Evolutionary conservation across 495 filamentous ascomycete genomes (phyloP), one percentile per base, ranked within the genome.

Genomic region (Penicillium maclennaniae): DNA sequence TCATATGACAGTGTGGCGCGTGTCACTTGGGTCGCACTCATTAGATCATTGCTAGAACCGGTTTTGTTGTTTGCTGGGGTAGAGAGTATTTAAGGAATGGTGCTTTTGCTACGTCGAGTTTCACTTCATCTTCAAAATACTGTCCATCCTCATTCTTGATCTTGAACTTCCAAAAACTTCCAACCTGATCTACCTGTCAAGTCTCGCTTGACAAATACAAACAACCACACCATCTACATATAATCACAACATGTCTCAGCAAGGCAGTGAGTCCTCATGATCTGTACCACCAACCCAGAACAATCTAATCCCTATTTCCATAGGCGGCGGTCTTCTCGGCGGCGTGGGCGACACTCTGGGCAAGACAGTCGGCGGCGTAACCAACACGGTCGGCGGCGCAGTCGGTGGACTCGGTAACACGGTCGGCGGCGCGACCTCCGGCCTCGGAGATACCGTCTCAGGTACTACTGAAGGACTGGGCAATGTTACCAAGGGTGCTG

Each of bases 391-490:
- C 8, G 71, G 71, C 56, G 46, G 43, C 23, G 51, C 63, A 6
- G 65, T 74, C 25, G 55, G 66, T 20, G 70, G 69, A 25, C 51
- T 72, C 9, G 69, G 69, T 20, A 67, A 61, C 38, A 74, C 69
- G 6, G 66, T 71, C 31, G 68, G 69, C 38, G 61, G 65, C 37
- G 63, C 45, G 28, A 67, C 68, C 27, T 51, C 63, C 8, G 69
- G 69, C 2, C 43, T 72, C 6, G 70, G 70, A 8, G 45, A 68
- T 19, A 72, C 70, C 0, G 68, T 72, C 8, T 68, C 63, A 1
- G 64, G 60, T 6, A 56, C 64, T 4, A 64, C 63, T 0, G 57
- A 72, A 43, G 69, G 70, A 6, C 23, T 73, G 16, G 70, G 68
- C 0, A 69, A 70, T 37, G 65, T 69, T 4, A 57, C 69, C n/a